phyloP scores from a whole-genome alignment of 2,329 filamentous ascomycete species.

The Bipolaris victoriae region DNA sequence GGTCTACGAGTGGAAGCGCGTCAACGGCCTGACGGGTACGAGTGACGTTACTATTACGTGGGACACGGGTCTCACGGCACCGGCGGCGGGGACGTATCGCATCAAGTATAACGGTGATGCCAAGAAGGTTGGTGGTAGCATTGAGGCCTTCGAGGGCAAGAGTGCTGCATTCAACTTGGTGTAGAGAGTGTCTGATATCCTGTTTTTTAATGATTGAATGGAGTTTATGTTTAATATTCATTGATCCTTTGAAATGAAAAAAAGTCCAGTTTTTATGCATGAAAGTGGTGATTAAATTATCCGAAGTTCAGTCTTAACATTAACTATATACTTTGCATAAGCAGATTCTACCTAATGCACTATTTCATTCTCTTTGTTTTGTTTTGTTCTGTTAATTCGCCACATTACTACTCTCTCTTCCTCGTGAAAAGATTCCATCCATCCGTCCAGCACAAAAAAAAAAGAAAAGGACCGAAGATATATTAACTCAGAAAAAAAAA shows the following conservation, averaged over 20 bases:
- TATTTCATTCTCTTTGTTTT: too few species aligned
- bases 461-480: too few species aligned
- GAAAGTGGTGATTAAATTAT: too few species aligned
- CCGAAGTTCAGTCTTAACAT: too few species aligned
- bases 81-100: constrained; percentile 70
- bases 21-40: constrained; percentile 70
- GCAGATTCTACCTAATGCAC: too few species aligned
- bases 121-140: constrained; percentile 68
- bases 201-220: neutral
- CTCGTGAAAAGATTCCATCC: neutral
- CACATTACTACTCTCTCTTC: neutral
- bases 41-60: constrained; percentile 82
- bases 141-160: constrained; percentile 63
- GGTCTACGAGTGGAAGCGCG: constrained; percentile 79
- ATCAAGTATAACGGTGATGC: constrained; percentile 84
- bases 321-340: too few species aligned
- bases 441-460: neutral
- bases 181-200: neutral
- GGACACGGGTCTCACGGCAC: constrained; percentile 66
- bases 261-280: too few species aligned
- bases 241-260: too few species aligned
- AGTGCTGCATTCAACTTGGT: constrained; percentile 32
- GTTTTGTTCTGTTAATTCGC: too few species aligned
- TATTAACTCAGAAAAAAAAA: neutral
- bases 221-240: too few species aligned